Conservation (phyloP, 352 stramenopile genomes). For the Globisporangium cystogenes region DNA sequence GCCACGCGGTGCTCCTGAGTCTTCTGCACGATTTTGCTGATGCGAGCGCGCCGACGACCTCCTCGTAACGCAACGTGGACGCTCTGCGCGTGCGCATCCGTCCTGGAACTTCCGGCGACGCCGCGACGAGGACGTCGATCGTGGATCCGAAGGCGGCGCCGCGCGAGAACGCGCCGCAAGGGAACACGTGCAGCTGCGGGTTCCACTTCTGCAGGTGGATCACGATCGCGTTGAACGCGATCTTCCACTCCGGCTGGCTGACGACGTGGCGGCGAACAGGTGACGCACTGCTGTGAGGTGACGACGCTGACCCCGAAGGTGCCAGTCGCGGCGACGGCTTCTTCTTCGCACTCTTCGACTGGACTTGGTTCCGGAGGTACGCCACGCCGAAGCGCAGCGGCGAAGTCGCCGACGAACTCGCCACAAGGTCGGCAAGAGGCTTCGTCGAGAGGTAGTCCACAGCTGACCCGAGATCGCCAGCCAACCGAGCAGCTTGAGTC, state of each 20-base stretch:
- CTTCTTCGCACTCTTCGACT: background rate
- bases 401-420: constrained; percentile 19
- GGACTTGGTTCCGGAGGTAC: constrained; percentile 19
- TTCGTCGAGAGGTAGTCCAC: constrained; percentile 18
- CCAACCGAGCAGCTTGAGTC: constrained; percentile 26
- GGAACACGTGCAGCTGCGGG: constrained; percentile 45
- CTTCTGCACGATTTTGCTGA: constrained; percentile 28
- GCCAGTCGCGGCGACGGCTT: background rate
- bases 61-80: constrained; percentile 11
- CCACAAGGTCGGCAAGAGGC: constrained; percentile 15
- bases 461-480: constrained; percentile 5
- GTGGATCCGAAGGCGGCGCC: constrained; percentile 65
- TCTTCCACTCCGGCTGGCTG: constrained; percentile 55
- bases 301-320: too few species aligned
- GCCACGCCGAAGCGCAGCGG: constrained; percentile 30
- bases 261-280: constrained; percentile 27
- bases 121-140: constrained; percentile 57
- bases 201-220: constrained; percentile 59
- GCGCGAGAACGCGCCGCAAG: constrained; percentile 66
- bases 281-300: background rate
- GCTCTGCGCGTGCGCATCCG: background rate
- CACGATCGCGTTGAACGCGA: constrained; percentile 52
- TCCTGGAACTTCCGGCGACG: constrained; percentile 11
- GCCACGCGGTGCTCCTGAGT: constrained; percentile 26
- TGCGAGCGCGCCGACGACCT: constrained; percentile 32